phyloP scores from a whole-genome alignment of 2,329 filamentous ascomycete species.

The Aspergillus sp. region DNA sequence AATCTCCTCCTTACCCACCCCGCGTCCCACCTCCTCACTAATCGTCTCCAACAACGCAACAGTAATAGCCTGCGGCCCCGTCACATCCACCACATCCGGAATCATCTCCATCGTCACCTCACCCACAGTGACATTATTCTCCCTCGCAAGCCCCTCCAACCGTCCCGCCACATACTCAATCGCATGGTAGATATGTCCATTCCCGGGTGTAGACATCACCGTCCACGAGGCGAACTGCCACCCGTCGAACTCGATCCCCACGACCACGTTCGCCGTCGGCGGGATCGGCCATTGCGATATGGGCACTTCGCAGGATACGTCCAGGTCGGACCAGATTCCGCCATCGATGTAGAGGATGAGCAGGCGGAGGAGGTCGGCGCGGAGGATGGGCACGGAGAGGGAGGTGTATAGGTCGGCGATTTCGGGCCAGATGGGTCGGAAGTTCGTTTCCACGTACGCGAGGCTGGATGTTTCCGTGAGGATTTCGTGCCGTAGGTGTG shows the following conservation, averaged over 20 bases:
- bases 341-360: slow-evolving; percentile 44
- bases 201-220: slow-evolving; percentile 14
- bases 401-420: slow-evolving; percentile 38
- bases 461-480: slow-evolving; percentile 35
- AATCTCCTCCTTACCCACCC: slow-evolving; percentile 2
- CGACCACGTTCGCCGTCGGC: slow-evolving; percentile 20
- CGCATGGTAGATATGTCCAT: slow-evolving; percentile 13
- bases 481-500: slow-evolving; percentile 32
- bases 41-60: slow-evolving; percentile 13
- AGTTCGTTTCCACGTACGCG: slow-evolving; percentile 37
- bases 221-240: slow-evolving; percentile 20
- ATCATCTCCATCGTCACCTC: slow-evolving; percentile 16
- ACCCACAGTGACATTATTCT: slow-evolving; percentile 8
- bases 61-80: slow-evolving; percentile 19
- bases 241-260: slow-evolving; percentile 22
- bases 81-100: slow-evolving; percentile 14
- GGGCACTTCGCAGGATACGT: slow-evolving; percentile 36
- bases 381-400: slow-evolving; percentile 38
- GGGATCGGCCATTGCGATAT: slow-evolving; percentile 36
- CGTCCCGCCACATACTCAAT: slow-evolving; percentile 16
- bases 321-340: slow-evolving; percentile 47
- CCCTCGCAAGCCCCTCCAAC: slow-evolving; percentile 1
- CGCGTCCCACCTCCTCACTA: background rate
- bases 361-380: slow-evolving; percentile 46
- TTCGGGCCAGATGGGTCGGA: slow-evolving; percentile 34